Percentiles rank a stretch among this genome's conserved stretches.
phyloP scores from a whole-genome alignment of 371 early-diverging fungal species.

The Mucor lusitanicus region DNA sequence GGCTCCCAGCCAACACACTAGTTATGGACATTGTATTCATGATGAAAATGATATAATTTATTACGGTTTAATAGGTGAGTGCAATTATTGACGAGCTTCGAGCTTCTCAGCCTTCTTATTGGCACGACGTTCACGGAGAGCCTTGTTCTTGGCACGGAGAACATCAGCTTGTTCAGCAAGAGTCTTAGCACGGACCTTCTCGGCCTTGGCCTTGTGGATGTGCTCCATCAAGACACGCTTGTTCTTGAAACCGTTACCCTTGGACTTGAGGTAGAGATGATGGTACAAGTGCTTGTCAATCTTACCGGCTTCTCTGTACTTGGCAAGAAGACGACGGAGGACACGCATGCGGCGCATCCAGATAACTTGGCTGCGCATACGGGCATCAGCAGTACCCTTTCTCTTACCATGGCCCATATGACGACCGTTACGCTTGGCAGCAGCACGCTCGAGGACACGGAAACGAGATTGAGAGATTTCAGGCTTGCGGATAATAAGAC shows the following conservation, averaged over 20 bases:
- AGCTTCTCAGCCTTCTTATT: slow-evolving; percentile 82
- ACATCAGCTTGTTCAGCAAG: slow-evolving; percentile 98
- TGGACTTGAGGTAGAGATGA: slow-evolving; percentile 96
- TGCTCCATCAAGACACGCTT: slow-evolving; percentile 99
- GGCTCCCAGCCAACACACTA: neutral
- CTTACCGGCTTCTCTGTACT: slow-evolving; percentile 98
- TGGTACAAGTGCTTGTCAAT: slow-evolving; percentile 99
- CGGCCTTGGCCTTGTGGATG: slow-evolving; percentile 99
- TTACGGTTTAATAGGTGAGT: neutral
- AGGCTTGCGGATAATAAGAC: slow-evolving; percentile 98
- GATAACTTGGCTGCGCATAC: slow-evolving; percentile 95
- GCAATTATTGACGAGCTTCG: slow-evolving; percentile 10
- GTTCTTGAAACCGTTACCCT: slow-evolving; percentile 99
- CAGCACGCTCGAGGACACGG: slow-evolving; percentile 92
- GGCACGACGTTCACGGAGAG: slow-evolving; percentile 93
- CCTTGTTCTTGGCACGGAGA: slow-evolving; percentile 95
- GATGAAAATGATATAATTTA: neutral
- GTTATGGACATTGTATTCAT: neutral
- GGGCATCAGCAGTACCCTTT: slow-evolving; percentile 99
- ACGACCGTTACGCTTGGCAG: slow-evolving; percentile 98
- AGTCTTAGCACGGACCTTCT: slow-evolving; percentile 94
- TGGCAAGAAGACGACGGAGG: slow-evolving; percentile 95
- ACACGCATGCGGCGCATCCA: slow-evolving; percentile 99
- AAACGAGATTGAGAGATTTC: slow-evolving; percentile 92
- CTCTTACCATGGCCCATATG: slow-evolving; percentile 99